Evolutionary conservation across 2,329 filamentous ascomycete species (phyloP).

Genomic region (Graphilbum ipis-grandicollis): DNA sequence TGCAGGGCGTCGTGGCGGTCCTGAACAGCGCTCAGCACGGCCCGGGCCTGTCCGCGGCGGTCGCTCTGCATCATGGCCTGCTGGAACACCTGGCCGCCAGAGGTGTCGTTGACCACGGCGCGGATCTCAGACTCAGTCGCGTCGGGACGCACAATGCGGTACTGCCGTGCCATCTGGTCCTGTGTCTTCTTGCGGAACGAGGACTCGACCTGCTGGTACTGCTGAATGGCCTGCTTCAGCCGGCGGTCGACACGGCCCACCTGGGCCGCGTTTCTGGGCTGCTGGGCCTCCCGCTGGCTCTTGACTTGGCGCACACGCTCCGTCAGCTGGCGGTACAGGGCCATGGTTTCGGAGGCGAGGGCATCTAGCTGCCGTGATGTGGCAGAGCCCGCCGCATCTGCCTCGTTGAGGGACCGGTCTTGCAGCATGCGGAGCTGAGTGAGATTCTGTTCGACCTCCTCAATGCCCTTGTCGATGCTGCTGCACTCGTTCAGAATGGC

Average conservation of each 20-base stretch:
- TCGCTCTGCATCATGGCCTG: conserved; percentile 71
- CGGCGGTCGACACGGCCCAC: conserved; percentile 65
- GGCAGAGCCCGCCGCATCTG: conserved; percentile 50
- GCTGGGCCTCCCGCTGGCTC: conserved; percentile 51
- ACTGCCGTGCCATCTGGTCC: conserved; percentile 76
- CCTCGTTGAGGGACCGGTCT: conserved; percentile 53
- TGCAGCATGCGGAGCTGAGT: conserved; percentile 56
- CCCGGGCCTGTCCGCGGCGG: conserved; percentile 64
- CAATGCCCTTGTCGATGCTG: conserved; percentile 61
- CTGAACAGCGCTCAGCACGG: conserved; percentile 62
- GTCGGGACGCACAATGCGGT: conserved; percentile 73
- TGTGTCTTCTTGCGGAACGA: conserved; percentile 65
- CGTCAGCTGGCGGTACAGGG: conserved; percentile 61
- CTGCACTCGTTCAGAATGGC: conserved; percentile 72
- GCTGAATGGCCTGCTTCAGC: conserved; percentile 63
- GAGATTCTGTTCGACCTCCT: conserved; percentile 55
- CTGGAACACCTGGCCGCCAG: conserved; percentile 66
- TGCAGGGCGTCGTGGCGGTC: conserved; percentile 73
- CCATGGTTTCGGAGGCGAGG: conserved; percentile 66
- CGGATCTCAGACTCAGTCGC: conserved; percentile 63
- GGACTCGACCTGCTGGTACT: conserved; percentile 66
- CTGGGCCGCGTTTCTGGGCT: conserved; percentile 59
- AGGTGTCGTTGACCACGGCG: conserved; percentile 56
- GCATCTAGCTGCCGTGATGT: conserved; percentile 54
- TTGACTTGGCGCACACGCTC: conserved; percentile 71